Evolutionary conservation across 192 early-diverging fungal genomes (phyloP).

Genomic region (Rhizophagus clarus): DNA sequence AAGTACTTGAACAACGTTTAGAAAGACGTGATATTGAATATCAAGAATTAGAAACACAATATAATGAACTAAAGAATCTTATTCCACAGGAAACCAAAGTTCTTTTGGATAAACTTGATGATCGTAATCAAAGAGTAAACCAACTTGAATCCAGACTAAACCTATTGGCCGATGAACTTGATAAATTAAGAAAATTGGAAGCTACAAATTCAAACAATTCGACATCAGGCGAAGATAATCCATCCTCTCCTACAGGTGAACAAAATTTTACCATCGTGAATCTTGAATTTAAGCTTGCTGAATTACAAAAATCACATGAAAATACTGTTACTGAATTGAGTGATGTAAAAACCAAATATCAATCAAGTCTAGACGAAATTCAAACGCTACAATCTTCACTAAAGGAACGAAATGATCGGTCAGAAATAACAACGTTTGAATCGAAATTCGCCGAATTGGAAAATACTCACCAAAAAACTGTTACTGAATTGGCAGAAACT

Average conservation of each 20-base stretch:
- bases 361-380: slow-evolving; percentile 15
- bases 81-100: background rate
- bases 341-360: slow-evolving; percentile 17
- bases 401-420: background rate
- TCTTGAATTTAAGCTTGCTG: slow-evolving; percentile 18
- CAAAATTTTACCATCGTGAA: background rate
- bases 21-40: background rate
- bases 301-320: background rate
- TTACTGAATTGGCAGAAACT: background rate
- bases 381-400: background rate
- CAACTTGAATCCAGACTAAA: slow-evolving; percentile 12
- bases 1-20: slow-evolving; percentile 9
- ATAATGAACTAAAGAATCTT: background rate
- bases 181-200: background rate
- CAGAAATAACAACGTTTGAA: background rate
- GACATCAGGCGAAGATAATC: background rate
- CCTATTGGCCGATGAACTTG: background rate
- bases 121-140: background rate
- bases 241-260: background rate
- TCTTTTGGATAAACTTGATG: background rate
- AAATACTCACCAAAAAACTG: background rate
- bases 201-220: background rate
- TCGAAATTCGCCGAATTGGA: background rate
- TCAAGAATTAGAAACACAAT: background rate
- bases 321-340: slow-evolving; percentile 4